Evolutionary conservation across 345 rosid species (phyloP), one percentile per base, ranked within the genome.

Genomic region (Citrus sp.): DNA sequence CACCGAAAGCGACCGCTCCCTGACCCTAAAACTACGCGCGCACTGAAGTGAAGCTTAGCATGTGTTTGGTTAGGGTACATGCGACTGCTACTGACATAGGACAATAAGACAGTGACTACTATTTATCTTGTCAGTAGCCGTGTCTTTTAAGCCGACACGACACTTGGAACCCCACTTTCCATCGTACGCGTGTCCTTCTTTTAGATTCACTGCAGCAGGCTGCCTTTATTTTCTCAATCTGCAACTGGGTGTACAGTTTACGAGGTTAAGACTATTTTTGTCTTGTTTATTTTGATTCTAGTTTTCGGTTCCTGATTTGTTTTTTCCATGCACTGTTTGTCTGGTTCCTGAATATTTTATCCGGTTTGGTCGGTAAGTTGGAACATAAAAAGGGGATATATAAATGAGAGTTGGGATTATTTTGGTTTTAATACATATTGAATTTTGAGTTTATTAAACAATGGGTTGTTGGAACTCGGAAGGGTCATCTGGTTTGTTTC

Each of bases 91-190:
- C 21, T 51, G 14, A 5, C 56, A 42, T 10, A 51, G 22, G 3
- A 49, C 78, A 4, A 32, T 1, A 32, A 7, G 78, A 19, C 64
- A n/a, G 21, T 13, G 22, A 13, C 60, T 6, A 2, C 60, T 6
- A 2, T 13, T 21, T 1, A 42, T 37, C 21, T 64, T 38, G 65
- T 35, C 55, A 32, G 72, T 9, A 2, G 6, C 30, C 28, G 1
- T 18, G 67, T 58, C 74, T 38, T 65, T 6, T 2, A 4, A 77
- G 30, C 80, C 60, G 80, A 77, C 59, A 77, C 74, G 74, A 77
- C 74, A 77, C 59, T 67, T 55, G 54, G 54, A 55, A 77, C 30
- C 65, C 25, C 25, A 55, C 51, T 9, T 13, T 13, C 37, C n/a
- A 0, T 21, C 8, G 13, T 27, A n/a, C 27, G 18, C 79, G 55